Conservation (phyloP, 352 stramenopile genomes). For the Detonula confervacea region DNA sequence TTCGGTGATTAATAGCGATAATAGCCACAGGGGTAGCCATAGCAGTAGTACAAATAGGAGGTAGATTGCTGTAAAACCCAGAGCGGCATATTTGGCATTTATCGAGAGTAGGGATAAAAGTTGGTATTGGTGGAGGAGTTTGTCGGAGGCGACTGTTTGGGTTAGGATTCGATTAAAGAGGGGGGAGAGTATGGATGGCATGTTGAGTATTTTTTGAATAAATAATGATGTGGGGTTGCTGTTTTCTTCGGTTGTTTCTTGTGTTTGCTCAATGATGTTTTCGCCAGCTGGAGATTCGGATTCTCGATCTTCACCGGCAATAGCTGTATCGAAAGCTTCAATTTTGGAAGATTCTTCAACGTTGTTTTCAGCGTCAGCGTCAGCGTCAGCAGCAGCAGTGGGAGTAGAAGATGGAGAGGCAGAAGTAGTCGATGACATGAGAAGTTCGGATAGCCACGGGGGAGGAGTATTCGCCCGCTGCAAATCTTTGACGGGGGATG, state of each 20-base stretch:
- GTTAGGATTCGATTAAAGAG: slow-evolving; percentile 27
- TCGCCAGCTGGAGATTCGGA: not conserved
- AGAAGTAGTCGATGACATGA: not conserved
- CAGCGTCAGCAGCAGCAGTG: not conserved
- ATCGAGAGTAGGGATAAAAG: slow-evolving; percentile 1
- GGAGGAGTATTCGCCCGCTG: too few relatives aligned
- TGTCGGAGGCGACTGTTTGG: slow-evolving; percentile 27
- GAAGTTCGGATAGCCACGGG: not conserved
- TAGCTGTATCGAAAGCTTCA: too few relatives aligned
- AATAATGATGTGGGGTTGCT: not conserved
- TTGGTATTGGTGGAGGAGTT: slow-evolving; percentile 22
- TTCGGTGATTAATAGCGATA: slow-evolving; percentile 69
- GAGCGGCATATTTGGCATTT: slow-evolving; percentile 33
- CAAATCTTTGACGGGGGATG: too few relatives aligned
- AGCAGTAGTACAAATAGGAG: slow-evolving; percentile 49
- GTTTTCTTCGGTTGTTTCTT: not conserved
- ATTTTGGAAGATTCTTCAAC: not conserved
- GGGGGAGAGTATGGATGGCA: not conserved
- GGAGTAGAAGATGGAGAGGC: not conserved
- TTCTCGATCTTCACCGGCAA: too few relatives aligned
- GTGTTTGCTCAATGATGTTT: not conserved
- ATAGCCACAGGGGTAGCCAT: slow-evolving; percentile 66
- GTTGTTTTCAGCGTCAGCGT: not conserved
- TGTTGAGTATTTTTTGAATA: not conserved
- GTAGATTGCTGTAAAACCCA: slow-evolving; percentile 44